Evolutionary conservation across 2,329 filamentous ascomycete genomes (phyloP), one percentile per base, ranked within the genome.

Genomic region (Phialophora chinensis): DNA sequence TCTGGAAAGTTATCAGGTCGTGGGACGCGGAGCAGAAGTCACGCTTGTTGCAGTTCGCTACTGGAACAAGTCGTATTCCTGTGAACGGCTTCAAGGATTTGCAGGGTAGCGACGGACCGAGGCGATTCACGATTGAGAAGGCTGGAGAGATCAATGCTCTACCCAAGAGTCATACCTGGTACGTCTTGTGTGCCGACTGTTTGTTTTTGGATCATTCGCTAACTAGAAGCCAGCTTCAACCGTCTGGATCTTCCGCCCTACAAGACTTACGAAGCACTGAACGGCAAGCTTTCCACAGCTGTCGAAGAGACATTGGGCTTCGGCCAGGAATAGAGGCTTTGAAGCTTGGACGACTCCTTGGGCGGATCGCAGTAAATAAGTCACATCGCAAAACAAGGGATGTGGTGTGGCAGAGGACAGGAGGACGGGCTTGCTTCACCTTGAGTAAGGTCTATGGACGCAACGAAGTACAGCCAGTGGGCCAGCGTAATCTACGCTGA

Each of bases 1-100:
- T 99, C 86, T 99, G 95, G 95, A 93, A 97, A 84, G 85, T 87
- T 66, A 95, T 99, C 71, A 90, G 94, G 72, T 92, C 88, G 68
- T 99, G 95, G 95, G 95, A 99, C 77, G 93, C 95, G 31, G 95
- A 99, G 80, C 95, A 99, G 80, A 99, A 99, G 84, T 97, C 92
- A 62, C 90, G 95, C 75, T 85, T 99, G 69, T 81, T 99, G 74
- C 95, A 99, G 79, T 99, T 99, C 78, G 95, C 95, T 0, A 99
- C 95, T 8, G 95, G 95, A 79, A 99, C 95, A 14, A 97, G 93
- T 58, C 90, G 95, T 82, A 99, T 99, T 72, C 95, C 95, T 0
- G 95, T 99, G 81, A 99, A 99, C 79, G 95, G 95, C 7, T 99
- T 99, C 87, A 99, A 99, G 82, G 95, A 99, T 84, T 83, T 99